A percentile compares a stretch with the other conserved stretches of the same genome.
phyloP scores from a whole-genome alignment of 345 rosid species.

The Theobroma cacao region DNA sequence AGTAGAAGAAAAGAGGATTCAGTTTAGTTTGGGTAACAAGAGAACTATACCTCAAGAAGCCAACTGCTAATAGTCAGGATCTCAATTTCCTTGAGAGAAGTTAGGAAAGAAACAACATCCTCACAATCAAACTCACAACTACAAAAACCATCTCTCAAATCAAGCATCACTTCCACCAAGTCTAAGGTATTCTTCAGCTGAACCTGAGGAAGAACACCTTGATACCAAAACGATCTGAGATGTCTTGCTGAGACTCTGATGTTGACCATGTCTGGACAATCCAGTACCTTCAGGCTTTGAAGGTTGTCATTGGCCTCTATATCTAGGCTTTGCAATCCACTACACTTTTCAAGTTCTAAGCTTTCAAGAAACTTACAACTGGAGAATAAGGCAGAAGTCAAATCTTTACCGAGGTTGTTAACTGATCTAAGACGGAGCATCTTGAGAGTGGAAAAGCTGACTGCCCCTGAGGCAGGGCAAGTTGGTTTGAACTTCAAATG shows the following conservation, averaged over 20 bases:
- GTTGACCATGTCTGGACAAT: neutral
- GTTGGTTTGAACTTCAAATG: neutral
- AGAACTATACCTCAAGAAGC: neutral
- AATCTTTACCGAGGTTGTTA: neutral
- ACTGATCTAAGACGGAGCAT: neutral
- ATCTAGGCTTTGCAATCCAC: conserved; percentile 2
- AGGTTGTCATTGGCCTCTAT: neutral
- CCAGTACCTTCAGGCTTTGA: neutral
- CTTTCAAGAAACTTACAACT: neutral
- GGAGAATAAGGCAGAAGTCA: neutral
- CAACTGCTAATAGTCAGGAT: neutral
- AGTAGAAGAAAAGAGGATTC: neutral
- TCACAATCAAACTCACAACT: conserved; percentile 1
- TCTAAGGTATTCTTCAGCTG: neutral
- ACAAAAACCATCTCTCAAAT: neutral
- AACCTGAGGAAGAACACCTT: conserved; percentile 5
- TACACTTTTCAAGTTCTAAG: neutral
- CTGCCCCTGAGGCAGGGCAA: neutral
- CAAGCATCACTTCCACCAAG: neutral
- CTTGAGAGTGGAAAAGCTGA: neutral
- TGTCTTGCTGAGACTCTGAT: neutral
- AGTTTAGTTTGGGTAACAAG: neutral
- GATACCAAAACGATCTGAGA: neutral
- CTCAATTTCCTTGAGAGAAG: neutral
- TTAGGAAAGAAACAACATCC: neutral